Evolutionary conservation across 768 basidiomycete genomes (phyloP).

Genomic region (Psilocybe cyanescens): DNA sequence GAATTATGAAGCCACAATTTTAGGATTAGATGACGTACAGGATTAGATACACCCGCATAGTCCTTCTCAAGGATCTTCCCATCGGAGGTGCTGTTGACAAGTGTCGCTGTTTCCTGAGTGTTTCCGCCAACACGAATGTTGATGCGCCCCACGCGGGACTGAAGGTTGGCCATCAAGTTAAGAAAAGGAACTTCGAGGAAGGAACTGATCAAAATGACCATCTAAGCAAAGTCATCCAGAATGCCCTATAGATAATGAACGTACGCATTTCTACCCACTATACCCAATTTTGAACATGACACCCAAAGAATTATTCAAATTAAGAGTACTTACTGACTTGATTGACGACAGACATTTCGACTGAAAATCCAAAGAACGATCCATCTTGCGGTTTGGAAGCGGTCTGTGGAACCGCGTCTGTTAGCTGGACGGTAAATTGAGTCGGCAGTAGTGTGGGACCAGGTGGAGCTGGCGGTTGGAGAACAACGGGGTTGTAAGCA

Average conservation of each 20-base stretch:
- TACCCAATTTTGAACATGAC: background rate
- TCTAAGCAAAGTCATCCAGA: conserved; percentile 18
- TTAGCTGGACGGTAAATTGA: conserved; percentile 50
- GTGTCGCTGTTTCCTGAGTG: conserved; percentile 67
- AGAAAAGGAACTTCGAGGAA: conserved; percentile 65
- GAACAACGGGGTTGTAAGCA: conserved; percentile 55
- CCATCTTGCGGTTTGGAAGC: conserved; percentile 42
- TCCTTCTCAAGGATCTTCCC: conserved; percentile 55
- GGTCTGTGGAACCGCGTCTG: conserved; percentile 35
- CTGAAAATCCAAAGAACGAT: conserved; percentile 57
- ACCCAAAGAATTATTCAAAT: background rate
- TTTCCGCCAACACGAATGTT: conserved; percentile 77
- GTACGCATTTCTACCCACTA: conserved; percentile 17
- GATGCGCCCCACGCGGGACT: conserved; percentile 62
- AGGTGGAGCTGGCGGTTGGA: conserved; percentile 57
- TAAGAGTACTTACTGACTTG: conserved; percentile 53
- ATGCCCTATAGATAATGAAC: background rate
- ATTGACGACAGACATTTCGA: conserved; percentile 67
- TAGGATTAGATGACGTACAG: conserved; percentile 31
- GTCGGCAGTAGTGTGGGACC: conserved; percentile 43
- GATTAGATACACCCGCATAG: conserved; percentile 31
- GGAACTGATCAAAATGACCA: conserved; percentile 31
- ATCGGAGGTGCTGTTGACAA: conserved; percentile 52
- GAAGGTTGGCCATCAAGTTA: conserved; percentile 74
- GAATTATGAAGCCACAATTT: background rate